These are phyloP conservation scores for Biancaea sappan DNA, from an alignment of 306 rosid species.

Conservation along the genomic window DNA sequence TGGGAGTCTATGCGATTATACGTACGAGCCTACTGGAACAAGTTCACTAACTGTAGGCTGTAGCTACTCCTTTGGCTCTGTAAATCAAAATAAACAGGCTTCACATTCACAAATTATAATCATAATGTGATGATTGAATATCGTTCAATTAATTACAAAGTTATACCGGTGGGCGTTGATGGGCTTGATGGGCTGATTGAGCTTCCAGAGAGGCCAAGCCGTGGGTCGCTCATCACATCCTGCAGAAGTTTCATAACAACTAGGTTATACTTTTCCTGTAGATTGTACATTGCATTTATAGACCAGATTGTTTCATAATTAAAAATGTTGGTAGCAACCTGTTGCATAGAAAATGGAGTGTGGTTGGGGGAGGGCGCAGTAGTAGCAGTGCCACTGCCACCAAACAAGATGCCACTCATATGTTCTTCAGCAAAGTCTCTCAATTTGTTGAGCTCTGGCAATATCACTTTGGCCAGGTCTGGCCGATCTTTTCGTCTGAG, in stretches of 20 bases:
- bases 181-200: conserved; percentile 44
- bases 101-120: neutral
- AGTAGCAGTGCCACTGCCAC: neutral
- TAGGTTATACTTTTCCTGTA: neutral
- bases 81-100: neutral
- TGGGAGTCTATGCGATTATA: neutral
- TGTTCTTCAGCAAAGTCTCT: conserved; percentile 63
- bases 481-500: conserved; percentile 94
- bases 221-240: conserved; percentile 65
- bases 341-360: conserved; percentile 42
- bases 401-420: conserved; percentile 23
- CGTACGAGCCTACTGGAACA: neutral
- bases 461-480: conserved; percentile 55
- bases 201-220: conserved; percentile 38
- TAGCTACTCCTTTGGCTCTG: neutral
- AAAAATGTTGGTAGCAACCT: conserved; percentile 41
- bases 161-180: conserved; percentile 37
- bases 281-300: neutral
- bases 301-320: neutral
- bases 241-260: conserved; percentile 29
- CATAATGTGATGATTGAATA: neutral
- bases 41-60: neutral
- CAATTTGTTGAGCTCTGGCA: conserved; percentile 65
- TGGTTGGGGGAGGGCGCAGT: conserved; percentile 31
- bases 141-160: neutral